Base-by-base conservation (phyloP, 2,329 filamentous ascomycete genomes). In the Phyllosticta capitalensis region DNA sequence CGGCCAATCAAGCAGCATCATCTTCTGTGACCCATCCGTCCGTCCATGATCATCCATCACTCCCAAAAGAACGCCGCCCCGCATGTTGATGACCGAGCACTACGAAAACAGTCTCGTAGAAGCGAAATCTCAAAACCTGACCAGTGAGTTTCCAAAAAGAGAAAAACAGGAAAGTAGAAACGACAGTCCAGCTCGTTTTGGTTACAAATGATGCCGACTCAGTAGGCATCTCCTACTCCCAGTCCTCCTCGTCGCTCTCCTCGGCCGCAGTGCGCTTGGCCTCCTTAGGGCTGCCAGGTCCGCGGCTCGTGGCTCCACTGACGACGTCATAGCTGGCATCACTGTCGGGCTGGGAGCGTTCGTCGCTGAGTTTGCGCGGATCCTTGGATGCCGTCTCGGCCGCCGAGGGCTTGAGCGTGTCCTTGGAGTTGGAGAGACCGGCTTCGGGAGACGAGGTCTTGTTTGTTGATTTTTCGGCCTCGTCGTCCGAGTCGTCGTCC, bases 241-340 rank as follows among this genome's bases (percentile, higher is more conserved):
- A 91, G 68, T 91, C 88, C 66, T 88, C 83, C 67, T 86, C 86
- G 61, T 89, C 86, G 64, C 83, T 87, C 63, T 88, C 84, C 58
- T 80, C 79, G 3, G 67, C 71, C 58, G 75, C 75, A n/a, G 28
- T 20, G 56, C 74, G 79, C 66, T 78, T 76, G 61, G 72, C 75
- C 60, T 83, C 81, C 67, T 81, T 81, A 2, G 84, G 83, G 61
- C 81, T 85, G 5, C 82, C 81, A 1, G 90, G 88, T 19, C 90
- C 87, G 64, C 89, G 88, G 71, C 89, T 96, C 52, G 84, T 79
- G 5, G 87, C 86, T 7, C 88, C 88, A 52, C 76, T 78, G 3
- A 99, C 90, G 33, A 99, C 81, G 71, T 99, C 94, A 72, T 99
- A 99, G 76, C 91, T 96, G 19, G 90, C 90, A 67, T 99, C 94